Base-by-base conservation (phyloP, 805 yeast species). In the Wickerhamomyces queroliae region DNA sequence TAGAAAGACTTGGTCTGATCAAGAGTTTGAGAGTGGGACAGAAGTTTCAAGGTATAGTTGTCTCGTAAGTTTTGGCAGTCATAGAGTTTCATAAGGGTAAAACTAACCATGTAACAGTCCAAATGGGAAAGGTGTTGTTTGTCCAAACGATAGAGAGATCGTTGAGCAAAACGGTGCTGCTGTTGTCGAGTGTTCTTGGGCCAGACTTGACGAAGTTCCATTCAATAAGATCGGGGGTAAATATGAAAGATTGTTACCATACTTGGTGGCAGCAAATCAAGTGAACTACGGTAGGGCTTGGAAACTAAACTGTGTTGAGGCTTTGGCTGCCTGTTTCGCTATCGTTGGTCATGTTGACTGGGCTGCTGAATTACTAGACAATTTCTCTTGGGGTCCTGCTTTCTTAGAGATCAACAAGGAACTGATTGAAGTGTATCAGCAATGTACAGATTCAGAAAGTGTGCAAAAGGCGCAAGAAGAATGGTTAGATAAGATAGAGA, bases 161-260 rank as follows among this genome's bases (percentile, higher is more conserved):
- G 95, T 89, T 0, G 95, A 84, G 51, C 69, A 69, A 22, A 57
- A 68, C 30, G 99, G 99, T 27, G 93, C 89, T n/a, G 96, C 99
- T 0, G 99, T 93, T 8, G 98, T 93, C 2, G 99, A 93, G 59
- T 91, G 98, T 62, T 88, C 96, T 2, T 93, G 99, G 99, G 99
- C 99, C 0, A 69, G 98, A 40, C 60, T 93, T n/a, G 95, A 89
- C 40, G 99, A 93, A 59, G 79, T 93, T n/a, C 99, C 99, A 5
- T 93, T 93, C 62, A 67, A 72, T 44, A 87, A 85, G 55, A 89
- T 93, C 42, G 98, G 98, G 4, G 98, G 98, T 5, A 78, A 76
- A 44, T 72, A 87, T 52, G 96, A 91, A 56, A 69, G 99, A 35
- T 66, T 93, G 10, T 42, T 93, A 41, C 99, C 99, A 1, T 93